Evolutionary conservation across 495 filamentous ascomycete genomes (phyloP), one percentile per base, ranked within the genome.

Genomic region (Penicillium malachiteum): DNA sequence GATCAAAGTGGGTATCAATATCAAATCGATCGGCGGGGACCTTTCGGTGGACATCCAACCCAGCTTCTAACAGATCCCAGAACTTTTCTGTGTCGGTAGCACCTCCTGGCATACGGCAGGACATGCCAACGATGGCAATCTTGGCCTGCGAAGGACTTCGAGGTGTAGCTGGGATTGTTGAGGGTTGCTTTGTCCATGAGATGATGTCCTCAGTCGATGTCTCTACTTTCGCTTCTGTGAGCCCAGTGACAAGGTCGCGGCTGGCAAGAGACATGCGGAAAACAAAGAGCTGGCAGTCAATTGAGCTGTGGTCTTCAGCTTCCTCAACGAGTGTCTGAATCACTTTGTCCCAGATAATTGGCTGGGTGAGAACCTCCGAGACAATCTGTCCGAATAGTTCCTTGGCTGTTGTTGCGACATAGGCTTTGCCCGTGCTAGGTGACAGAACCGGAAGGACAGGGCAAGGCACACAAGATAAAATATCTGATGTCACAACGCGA

Each of bases 1-100:
- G 68, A 60, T 82, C 77, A 34, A 45, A 66, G 49, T 82, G 76
- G 0, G 71, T 65, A 0, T 74, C 59, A 3, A 75, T 34, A 52
- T 81, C 72, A 32, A 77, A 82, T 18, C 78, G 65, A 52, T 77
- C 72, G 0, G 58, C 46, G 0, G 78, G 78, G 0, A 81, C 64
- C 45, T 50, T 59, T 7, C 46, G 56, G 26, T 70, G 65, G 5
- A 71, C 64, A 58, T 81, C 76, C 0, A 62, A 63, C 0, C 76
- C 75, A 3, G 71, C 42, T 30, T 73, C 59, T 6, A 81, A 41
- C 0, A 76, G 14, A 3, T 74, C 48, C 78, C 78, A 81, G 53
- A 76, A 71, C 9, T 66, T 50, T 30, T 77, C 70, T 0, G 57
- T 54, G 40, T 65, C 50, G 13, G 51, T 64, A 3, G 67, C 71